Base-by-base conservation (phyloP, 306 rosid genomes). In the Oemleria cerasiformis region DNA sequence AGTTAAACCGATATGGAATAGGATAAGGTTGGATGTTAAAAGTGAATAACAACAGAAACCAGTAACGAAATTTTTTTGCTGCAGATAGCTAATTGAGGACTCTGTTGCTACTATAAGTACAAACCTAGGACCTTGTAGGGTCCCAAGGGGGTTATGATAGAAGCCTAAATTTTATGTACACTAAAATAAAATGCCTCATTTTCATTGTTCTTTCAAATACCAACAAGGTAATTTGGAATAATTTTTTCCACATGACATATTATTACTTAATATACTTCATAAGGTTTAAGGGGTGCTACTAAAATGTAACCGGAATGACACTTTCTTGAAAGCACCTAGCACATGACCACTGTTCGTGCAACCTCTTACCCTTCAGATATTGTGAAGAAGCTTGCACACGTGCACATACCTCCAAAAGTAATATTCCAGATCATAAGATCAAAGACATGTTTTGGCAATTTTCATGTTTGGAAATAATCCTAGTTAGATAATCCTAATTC, bases 361-460 rank as follows among this genome's bases (percentile, higher is more conserved):
- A 51, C 56, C 19, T 51, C 7, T 10, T 51, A 25, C 2, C 1
- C 2, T 25, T 2, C 30, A 25, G 30, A 25, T 25, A 25, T 25
- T 25, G 30, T 25, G 2, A 25, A 25, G 30, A 25, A 25, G 30
- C 30, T 25, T 25, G 1, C 43, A 41, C 6, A 2, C 6, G 12
- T 44, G 48, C 53, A 14, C n/a, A 48, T 15, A 48, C 68, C 50
- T 63, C 30, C 60, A 67, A 30, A 67, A 49, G 55, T 39, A 14
- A 49, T 67, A 49, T 36, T 34, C 41, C 47, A 49, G 45, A 25
- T 67, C 30, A 11, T 48, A 30, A 48, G 56, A 65, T 25, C 15
- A 65, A 65, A 23, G 6, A 17, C 21, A 47, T 5, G 23, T 15
- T 47, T 65, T 47, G 42, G 57, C 16, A 25, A 65, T 23, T 45